A percentile compares a stretch with the other conserved stretches of the same genome.
Conservation (phyloP, 2,329 filamentous ascomycete genomes). For the Talaromyces sp. region DNA sequence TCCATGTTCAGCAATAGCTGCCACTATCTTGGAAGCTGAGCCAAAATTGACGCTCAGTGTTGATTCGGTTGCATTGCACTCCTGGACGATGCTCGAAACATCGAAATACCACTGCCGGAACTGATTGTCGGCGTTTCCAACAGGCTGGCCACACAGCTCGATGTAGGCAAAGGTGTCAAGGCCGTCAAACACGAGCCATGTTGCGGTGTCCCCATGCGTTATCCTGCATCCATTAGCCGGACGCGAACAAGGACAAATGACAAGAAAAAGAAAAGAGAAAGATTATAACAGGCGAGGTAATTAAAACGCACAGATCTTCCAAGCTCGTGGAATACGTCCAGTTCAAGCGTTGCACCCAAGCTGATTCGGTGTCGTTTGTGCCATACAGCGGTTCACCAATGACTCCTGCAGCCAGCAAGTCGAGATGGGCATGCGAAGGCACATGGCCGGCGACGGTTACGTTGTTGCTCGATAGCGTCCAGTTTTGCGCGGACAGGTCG, state of each 20-base stretch:
- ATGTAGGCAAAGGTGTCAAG: slow-evolving; percentile 58
- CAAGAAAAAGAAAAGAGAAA: not conserved
- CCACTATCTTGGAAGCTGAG: slow-evolving; percentile 50
- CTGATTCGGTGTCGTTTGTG: slow-evolving; percentile 55
- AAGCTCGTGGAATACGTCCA: slow-evolving; percentile 57
- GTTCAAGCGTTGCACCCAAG: slow-evolving; percentile 54
- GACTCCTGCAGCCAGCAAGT: slow-evolving; percentile 49
- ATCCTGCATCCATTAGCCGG: slow-evolving; percentile 19
- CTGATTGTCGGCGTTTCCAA: slow-evolving; percentile 57
- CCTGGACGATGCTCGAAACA: slow-evolving; percentile 42
- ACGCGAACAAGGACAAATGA: not conserved
- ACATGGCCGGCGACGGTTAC: slow-evolving; percentile 50
- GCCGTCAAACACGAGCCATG: slow-evolving; percentile 56
- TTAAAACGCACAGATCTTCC: slow-evolving; percentile 32
- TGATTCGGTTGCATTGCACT: slow-evolving; percentile 33
- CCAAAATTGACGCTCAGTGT: slow-evolving; percentile 51
- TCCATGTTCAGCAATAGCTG: slow-evolving; percentile 45
- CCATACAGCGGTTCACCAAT: slow-evolving; percentile 46
- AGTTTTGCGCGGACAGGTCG: not conserved
- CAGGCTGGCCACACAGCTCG: slow-evolving; percentile 48
- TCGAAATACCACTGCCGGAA: slow-evolving; percentile 60
- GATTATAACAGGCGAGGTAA: not conserved
- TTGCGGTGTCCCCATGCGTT: slow-evolving; percentile 28
- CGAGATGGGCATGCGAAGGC: slow-evolving; percentile 56
- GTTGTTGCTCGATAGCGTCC: slow-evolving; percentile 28